phyloP scores from a whole-genome alignment of 352 stramenopile genomes.

The Pythium oligandrum region DNA sequence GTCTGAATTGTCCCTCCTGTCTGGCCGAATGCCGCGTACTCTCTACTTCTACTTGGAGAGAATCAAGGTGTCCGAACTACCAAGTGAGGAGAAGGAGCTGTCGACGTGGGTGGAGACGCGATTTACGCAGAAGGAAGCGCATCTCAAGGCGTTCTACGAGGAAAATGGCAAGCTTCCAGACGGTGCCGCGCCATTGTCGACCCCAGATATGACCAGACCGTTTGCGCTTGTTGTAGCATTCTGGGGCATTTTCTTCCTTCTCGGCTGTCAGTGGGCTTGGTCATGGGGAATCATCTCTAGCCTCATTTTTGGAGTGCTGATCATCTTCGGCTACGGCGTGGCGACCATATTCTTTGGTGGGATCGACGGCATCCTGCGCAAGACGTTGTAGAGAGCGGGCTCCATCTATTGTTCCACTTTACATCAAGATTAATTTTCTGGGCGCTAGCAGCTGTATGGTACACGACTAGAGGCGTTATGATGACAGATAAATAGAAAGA shows the following conservation, averaged over 20 bases:
- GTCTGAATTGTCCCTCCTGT: slow-evolving; percentile 59
- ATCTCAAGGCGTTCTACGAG: slow-evolving; percentile 66
- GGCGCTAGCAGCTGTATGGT: no score
- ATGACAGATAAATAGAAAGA: no score
- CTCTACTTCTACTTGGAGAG: slow-evolving; percentile 76
- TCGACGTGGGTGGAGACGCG: slow-evolving; percentile 54
- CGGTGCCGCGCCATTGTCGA: slow-evolving; percentile 36
- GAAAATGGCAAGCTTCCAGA: slow-evolving; percentile 39
- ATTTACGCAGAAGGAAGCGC: slow-evolving; percentile 61
- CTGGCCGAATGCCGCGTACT: slow-evolving; percentile 45
- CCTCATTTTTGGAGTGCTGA: slow-evolving; percentile 1
- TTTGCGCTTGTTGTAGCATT: slow-evolving; percentile 37
- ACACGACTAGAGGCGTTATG: no score
- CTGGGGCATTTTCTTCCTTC: slow-evolving; percentile 30
- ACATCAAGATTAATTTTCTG: no score
- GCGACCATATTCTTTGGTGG: slow-evolving; percentile 14
- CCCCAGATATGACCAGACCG: slow-evolving; percentile 19
- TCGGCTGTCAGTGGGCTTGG: slow-evolving; percentile 7
- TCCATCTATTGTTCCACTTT: no score
- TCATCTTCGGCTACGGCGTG: slow-evolving; percentile 5
- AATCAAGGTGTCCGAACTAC: slow-evolving; percentile 36
- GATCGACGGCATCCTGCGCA: slow-evolving; percentile 40
- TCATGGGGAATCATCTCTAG: slow-evolving; percentile 7
- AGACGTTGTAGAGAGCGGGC: slow-evolving; percentile 3
- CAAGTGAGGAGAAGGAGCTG: slow-evolving; percentile 36